Percentiles rank a stretch among this genome's conserved stretches.
Conservation (phyloP, 495 filamentous ascomycete species). For the Margaritispora aquatica region DNA sequence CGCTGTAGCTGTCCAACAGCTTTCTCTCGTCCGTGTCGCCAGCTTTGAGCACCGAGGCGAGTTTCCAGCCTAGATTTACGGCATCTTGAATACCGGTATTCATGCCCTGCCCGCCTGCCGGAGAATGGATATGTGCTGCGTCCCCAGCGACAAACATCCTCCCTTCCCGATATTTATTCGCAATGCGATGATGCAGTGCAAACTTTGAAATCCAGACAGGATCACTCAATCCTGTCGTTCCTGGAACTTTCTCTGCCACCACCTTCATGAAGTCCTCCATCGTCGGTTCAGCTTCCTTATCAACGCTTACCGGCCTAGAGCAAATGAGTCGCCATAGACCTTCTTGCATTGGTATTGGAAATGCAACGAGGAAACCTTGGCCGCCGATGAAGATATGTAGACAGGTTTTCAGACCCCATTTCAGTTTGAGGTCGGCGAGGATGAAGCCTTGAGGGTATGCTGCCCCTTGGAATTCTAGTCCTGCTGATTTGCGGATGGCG, state of each 20-base stretch:
- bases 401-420: slow-evolving; percentile 25
- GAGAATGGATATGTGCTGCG: slow-evolving; percentile 44
- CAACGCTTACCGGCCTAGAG: not conserved
- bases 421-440: slow-evolving; percentile 36
- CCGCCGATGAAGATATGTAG: slow-evolving; percentile 23
- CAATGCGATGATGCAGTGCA: slow-evolving; percentile 19
- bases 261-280: slow-evolving; percentile 9
- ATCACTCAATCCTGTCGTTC: slow-evolving; percentile 3
- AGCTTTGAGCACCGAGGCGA: slow-evolving; percentile 21
- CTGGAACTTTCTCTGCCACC: not conserved
- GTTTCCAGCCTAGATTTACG: slow-evolving; percentile 42
- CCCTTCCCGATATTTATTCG: slow-evolving; percentile 17
- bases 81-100: slow-evolving; percentile 45
- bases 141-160: slow-evolving; percentile 38
- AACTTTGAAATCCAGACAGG: slow-evolving; percentile 14
- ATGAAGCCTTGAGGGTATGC: slow-evolving; percentile 37
- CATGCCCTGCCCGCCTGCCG: slow-evolving; percentile 42
- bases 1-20: slow-evolving; percentile 27
- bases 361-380: slow-evolving; percentile 22
- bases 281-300: slow-evolving; percentile 1
- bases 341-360: slow-evolving; percentile 23
- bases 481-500: slow-evolving; percentile 32
- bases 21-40: not conserved
- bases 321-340: slow-evolving; percentile 29
- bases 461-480: slow-evolving; percentile 36